Evolutionary conservation across 2,329 filamentous ascomycete genomes (phyloP).

Genomic region (Boeremia exigua): DNA sequence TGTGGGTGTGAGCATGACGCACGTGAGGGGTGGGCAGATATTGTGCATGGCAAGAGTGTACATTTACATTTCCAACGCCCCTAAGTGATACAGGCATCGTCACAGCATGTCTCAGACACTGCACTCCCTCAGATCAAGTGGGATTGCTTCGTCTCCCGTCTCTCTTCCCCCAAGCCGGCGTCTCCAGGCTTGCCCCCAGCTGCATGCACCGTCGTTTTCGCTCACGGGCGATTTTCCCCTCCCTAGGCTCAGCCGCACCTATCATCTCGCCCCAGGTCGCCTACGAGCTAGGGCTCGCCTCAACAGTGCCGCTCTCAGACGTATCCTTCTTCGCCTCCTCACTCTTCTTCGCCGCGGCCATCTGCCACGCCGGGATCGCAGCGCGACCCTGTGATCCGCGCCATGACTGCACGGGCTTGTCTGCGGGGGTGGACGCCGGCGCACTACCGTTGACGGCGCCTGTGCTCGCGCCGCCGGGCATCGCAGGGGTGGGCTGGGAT

Average conservation of each 20-base stretch:
- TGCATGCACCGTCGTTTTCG: too few species aligned
- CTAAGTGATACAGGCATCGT: not conserved
- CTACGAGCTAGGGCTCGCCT: slow-evolving; percentile 40
- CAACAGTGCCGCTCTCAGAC: slow-evolving; percentile 46
- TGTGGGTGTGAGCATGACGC: not conserved
- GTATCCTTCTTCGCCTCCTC: slow-evolving; percentile 54
- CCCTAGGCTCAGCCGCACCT: not conserved
- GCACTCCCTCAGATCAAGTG: not conserved
- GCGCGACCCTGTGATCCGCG: slow-evolving; percentile 43
- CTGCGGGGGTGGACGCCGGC: slow-evolving; percentile 28
- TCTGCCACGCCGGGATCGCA: slow-evolving; percentile 61
- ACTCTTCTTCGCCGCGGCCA: slow-evolving; percentile 57
- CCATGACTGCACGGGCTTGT: slow-evolving; percentile 33
- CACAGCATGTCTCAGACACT: not conserved
- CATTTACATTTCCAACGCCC: slow-evolving; percentile 2
- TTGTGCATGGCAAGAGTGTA: not conserved
- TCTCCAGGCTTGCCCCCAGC: not conserved
- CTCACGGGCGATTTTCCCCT: too few species aligned
- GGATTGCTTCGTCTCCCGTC: not conserved
- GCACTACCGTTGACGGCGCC: slow-evolving; percentile 20
- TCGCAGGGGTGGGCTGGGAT: slow-evolving; percentile 25
- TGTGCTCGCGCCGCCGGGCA: slow-evolving; percentile 15
- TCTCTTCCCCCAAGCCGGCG: not conserved
- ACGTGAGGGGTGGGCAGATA: not conserved
- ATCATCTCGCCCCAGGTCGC: not conserved